phyloP scores from a whole-genome alignment of 2,329 filamentous ascomycete genomes.

The Monosporascus sp. region DNA sequence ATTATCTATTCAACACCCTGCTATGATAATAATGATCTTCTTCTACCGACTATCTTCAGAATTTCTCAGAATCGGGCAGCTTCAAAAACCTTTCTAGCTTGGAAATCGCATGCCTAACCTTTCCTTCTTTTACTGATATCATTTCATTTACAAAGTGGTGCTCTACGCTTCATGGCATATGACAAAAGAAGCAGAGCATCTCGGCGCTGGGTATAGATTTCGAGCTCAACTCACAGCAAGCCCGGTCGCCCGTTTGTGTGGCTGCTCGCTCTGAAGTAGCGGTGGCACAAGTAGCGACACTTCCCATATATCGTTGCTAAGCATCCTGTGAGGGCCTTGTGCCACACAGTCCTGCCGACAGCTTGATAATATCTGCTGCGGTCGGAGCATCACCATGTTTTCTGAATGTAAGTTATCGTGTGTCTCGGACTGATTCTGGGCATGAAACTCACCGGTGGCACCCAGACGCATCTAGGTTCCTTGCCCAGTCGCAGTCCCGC shows the following conservation, averaged over 20 bases:
- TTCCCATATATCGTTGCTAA: not conserved
- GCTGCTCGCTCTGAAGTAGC: not conserved
- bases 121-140: not conserved
- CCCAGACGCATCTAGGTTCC: conserved; percentile 89
- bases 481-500: conserved; percentile 92
- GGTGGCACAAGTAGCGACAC: not conserved
- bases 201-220: no score
- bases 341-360: not conserved
- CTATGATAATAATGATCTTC: no score
- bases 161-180: not conserved
- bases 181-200: not conserved
- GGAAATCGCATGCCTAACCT: not conserved
- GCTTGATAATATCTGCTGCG: not conserved
- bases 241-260: not conserved
- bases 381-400: not conserved
- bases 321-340: not conserved
- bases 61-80: not conserved
- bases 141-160: not conserved
- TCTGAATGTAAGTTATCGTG: not conserved
- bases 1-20: not conserved
- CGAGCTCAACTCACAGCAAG: not conserved
- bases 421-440: not conserved
- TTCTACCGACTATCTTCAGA: not conserved
- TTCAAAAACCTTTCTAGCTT: not conserved
- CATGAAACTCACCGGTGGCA: conserved; percentile 12